Evolutionary conservation across 225 moss, liverwort and hornwort species (phyloP), one percentile per base, ranked within the genome.

Genomic region (Thuidium tamariscinum): DNA sequence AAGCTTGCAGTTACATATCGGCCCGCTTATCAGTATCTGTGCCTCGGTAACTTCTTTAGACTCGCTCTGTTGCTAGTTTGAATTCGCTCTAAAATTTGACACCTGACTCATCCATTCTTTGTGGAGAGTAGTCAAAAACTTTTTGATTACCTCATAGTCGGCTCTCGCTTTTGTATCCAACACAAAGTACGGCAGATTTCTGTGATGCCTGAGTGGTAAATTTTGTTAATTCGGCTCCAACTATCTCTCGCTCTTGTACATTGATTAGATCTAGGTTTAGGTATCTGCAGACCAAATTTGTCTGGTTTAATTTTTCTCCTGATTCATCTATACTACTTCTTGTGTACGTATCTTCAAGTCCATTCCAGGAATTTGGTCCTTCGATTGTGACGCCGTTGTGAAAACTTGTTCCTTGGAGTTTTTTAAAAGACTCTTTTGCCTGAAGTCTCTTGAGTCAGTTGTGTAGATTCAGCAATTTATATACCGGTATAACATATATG

Each of bases 161-260:
- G 41, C 49, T 77, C n/a, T 70, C 39, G 18, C 82, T 72, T 64
- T 66, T 85, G 77, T 74, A 74, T 73, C 61, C 67, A 83, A 79
- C 74, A 44, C 73, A 60, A 82, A 71, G 59, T 87, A 73, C 51
- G 81, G 66, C 65, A 84, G 88, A 80, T 82, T 69, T 60, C 82
- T 76, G 44, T 69, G 84, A 55, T 65, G 36, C 52, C 22, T 34
- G 16, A 56, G 72, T 80, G 68, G 55, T 68, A 65, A 34, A 29
- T 57, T 65, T 55, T 80, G 65, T 69, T 69, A 46, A 44, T 49
- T 55, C 34, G 80, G 34, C 72, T 86, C 59, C 88, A 74, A 61
- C 73, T 90, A 60, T 74, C 82, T 86, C 37, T 73, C 74, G 34
- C 51, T 26, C 86, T 73, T 91, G 89, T 91, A 87, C 89, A 84